Conservation (phyloP, 768 basidiomycete genomes). For the Lentinula raphanica region DNA sequence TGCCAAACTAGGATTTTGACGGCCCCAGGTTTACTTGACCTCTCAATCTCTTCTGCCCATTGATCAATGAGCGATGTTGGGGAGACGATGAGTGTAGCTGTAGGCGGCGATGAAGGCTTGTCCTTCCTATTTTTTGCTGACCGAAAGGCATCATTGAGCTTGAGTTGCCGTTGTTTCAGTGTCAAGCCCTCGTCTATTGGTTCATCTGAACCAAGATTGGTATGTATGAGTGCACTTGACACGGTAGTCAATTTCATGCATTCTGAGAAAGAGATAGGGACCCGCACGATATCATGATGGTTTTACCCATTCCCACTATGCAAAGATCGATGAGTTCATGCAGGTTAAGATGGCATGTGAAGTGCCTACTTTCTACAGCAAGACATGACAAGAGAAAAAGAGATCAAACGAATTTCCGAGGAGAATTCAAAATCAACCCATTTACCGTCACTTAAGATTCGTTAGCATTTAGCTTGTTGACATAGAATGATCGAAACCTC, state of each 20-base stretch:
- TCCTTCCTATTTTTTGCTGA: slow-evolving; percentile 30
- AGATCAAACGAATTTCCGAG: background rate
- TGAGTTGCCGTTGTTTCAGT: slow-evolving; percentile 50
- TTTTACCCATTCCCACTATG: slow-evolving; percentile 93
- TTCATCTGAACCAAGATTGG: slow-evolving; percentile 50
- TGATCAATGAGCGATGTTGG: slow-evolving; percentile 89
- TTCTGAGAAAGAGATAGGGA: background rate
- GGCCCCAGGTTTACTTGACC: slow-evolving; percentile 70
- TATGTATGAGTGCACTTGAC: slow-evolving; percentile 68
- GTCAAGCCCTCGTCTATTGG: slow-evolving; percentile 22
- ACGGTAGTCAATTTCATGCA: background rate
- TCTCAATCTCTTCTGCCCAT: slow-evolving; percentile 88
- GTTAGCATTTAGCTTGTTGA: slow-evolving; percentile 5
- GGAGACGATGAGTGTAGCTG: slow-evolving; percentile 59
- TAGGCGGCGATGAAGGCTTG: slow-evolving; percentile 16
- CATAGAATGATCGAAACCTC: slow-evolving; percentile 25
- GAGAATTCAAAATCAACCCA: slow-evolving; percentile 7
- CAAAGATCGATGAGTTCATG: background rate
- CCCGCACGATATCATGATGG: slow-evolving; percentile 73
- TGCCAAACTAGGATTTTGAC: slow-evolving; percentile 77
- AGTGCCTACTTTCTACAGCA: slow-evolving; percentile 46
- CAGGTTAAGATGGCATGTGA: slow-evolving; percentile 1
- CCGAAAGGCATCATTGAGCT: slow-evolving; percentile 60
- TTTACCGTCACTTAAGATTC: slow-evolving; percentile 34
- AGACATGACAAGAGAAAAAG: background rate